Evolutionary conservation across 257 asterid species (phyloP), one percentile per base, ranked within the genome.

Genomic region (Solanum chilense): DNA sequence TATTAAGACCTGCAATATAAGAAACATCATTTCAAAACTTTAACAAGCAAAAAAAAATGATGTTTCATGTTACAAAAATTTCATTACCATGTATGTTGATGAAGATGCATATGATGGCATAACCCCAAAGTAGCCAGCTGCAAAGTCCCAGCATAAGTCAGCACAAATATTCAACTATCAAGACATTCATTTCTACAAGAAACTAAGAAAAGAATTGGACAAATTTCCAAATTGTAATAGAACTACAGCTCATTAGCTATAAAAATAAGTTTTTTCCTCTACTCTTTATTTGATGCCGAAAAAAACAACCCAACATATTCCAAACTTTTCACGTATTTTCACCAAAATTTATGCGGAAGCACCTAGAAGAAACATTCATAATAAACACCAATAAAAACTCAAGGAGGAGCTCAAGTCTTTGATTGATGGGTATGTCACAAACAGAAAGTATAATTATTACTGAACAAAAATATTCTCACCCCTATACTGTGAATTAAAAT

Each of bases 91-190:
- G 99, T 66, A 95, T 90, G 90, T 96, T 96, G 80, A 95, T 77
- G 95, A 94, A 92, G 92, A 96, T 96, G 92, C 99, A 95, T 31
- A 96, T 88, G 90, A 96, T 96, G 44, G 98, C 98, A 88, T 96
- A 96, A 87, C 94, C 94, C 98, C 98, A 95, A 39, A 96, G 96
- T 12, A 96, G 97, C 97, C 98, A 96, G 91, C 99, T 96, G 96
- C 92, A 90, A 52, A 86, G 84, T 73, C 45, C 69, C 81, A 78
- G 84, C 5, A 73, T 37, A 39, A 42, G 82, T 20, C 18, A 82
- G 27, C 68, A 44, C 49, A 84, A 82, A 86, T 80, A 47, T 47
- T 5, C 25, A 80, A 80, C 42, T 80, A 47, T 78, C 41, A 47
- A 78, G 39, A 45, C 84, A 80, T 16, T 9, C 5, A 78, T 80